These are phyloP conservation scores for Naganishia onofrii DNA, from an alignment of 768 basidiomycete species.

Conservation along the genomic window DNA sequence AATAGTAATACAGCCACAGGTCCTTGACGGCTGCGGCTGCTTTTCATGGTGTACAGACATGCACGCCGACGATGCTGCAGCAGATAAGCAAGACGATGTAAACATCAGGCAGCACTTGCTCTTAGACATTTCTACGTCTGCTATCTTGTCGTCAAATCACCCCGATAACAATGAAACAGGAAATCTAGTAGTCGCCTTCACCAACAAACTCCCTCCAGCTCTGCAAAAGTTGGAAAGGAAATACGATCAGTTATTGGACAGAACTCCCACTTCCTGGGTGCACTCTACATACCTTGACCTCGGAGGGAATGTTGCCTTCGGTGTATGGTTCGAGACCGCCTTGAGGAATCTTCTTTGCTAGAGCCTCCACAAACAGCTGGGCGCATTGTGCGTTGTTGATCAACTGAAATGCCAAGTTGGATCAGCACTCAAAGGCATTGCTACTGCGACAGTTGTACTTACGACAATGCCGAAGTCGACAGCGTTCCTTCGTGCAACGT, in stretches of 20 bases:
- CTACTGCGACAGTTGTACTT: constrained; percentile 28
- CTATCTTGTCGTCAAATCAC: neutral
- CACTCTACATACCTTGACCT: constrained; percentile 60
- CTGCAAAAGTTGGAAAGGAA: neutral
- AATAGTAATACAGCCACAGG: constrained; percentile 22
- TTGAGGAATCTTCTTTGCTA: constrained; percentile 76
- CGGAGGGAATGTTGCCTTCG: constrained; percentile 83
- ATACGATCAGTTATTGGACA: neutral
- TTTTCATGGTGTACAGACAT: constrained; percentile 11
- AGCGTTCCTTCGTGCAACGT: constrained; percentile 92
- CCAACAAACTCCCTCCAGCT: constrained; percentile 33
- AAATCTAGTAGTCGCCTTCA: constrained; percentile 27
- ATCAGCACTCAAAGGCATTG: neutral
- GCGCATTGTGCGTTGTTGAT: constrained; percentile 88
- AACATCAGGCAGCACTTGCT: constrained; percentile 23
- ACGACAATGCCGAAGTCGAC: constrained; percentile 82
- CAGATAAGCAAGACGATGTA: constrained; percentile 9
- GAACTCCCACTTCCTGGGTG: no score
- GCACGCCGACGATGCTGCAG: neutral
- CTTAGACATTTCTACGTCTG: neutral
- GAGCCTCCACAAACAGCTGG: constrained; percentile 81
- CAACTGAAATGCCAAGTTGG: constrained; percentile 48
- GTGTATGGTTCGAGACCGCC: constrained; percentile 74
- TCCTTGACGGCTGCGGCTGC: constrained; percentile 4
- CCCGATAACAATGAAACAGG: neutral